These are phyloP conservation scores for Leccinum subtestaceum DNA, from an alignment of 768 basidiomycete genomes.

Conservation along the genomic window DNA sequence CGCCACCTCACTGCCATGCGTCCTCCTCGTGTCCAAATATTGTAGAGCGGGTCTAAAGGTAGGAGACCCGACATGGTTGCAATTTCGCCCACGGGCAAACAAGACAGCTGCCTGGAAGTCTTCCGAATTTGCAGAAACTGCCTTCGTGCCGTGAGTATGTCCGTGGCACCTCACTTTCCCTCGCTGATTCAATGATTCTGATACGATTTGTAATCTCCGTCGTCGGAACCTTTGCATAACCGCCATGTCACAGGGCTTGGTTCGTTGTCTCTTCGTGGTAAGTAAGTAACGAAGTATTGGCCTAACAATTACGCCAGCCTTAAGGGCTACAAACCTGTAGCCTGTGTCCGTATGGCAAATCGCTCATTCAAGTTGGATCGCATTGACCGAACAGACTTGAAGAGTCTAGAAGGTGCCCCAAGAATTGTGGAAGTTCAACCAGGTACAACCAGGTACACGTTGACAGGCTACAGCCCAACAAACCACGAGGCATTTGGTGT, in stretches of 20 bases:
- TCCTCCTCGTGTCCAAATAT: slow-evolving; percentile 12
- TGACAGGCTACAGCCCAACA: neutral
- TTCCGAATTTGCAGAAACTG: neutral
- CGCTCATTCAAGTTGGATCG: neutral
- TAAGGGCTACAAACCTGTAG: neutral
- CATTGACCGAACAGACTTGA: neutral
- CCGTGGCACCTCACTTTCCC: slow-evolving; percentile 6
- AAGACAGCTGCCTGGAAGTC: neutral
- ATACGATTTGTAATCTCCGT: slow-evolving; percentile 4
- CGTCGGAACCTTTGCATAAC: neutral
- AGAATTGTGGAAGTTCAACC: neutral
- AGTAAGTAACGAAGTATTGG: neutral
- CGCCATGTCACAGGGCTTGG: neutral
- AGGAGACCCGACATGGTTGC: neutral
- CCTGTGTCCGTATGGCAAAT: slow-evolving; percentile 6
- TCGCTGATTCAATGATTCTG: slow-evolving; percentile 6
- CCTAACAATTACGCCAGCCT: slow-evolving; percentile 6
- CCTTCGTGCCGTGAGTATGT: slow-evolving; percentile 1
- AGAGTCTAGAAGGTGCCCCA: neutral
- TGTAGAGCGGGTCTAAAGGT: neutral
- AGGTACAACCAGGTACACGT: slow-evolving; percentile 10
- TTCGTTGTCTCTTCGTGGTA: neutral
- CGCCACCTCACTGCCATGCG: slow-evolving; percentile 1
- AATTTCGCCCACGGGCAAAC: slow-evolving; percentile 5
- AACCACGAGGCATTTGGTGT: slow-evolving; percentile 8